Evolutionary conservation across 2,329 filamentous ascomycete species (phyloP).

Genomic region (Sclerotinia borealis): DNA sequence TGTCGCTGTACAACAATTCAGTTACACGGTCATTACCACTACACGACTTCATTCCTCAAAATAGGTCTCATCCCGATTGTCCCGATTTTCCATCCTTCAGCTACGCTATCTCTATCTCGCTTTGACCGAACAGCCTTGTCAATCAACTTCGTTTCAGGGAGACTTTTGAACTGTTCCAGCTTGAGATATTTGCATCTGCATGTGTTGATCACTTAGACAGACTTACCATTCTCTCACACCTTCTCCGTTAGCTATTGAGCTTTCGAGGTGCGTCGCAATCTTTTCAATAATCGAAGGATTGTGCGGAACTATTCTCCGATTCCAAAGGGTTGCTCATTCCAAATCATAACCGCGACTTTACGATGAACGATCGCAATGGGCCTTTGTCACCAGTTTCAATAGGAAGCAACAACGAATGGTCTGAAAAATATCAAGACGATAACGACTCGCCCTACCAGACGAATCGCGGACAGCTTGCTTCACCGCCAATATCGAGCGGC

Average conservation of each 20-base stretch:
- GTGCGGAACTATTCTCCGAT: background rate
- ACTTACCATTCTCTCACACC: background rate
- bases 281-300: background rate
- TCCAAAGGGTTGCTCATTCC: background rate
- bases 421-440: slow-evolving; percentile 58
- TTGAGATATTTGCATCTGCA: background rate
- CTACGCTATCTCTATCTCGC: slow-evolving; percentile 9
- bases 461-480: slow-evolving; percentile 55
- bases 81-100: slow-evolving; percentile 7
- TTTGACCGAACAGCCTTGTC: slow-evolving; percentile 10
- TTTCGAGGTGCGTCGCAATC: background rate
- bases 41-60: background rate
- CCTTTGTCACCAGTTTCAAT: slow-evolving; percentile 77
- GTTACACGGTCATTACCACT: slow-evolving; percentile 8
- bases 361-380: slow-evolving; percentile 69
- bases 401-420: slow-evolving; percentile 72
- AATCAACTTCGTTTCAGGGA: slow-evolving; percentile 9
- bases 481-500: slow-evolving; percentile 64
- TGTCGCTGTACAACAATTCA: slow-evolving; percentile 14
- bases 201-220: slow-evolving; percentile 4
- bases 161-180: slow-evolving; percentile 6
- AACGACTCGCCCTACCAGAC: slow-evolving; percentile 43
- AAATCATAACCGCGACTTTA: slow-evolving; percentile 19
- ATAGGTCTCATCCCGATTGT: background rate
- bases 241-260: background rate